Evolutionary conservation across 2,329 filamentous ascomycete genomes (phyloP), one percentile per base, ranked within the genome.

Genomic region (Sclerotinia borealis): DNA sequence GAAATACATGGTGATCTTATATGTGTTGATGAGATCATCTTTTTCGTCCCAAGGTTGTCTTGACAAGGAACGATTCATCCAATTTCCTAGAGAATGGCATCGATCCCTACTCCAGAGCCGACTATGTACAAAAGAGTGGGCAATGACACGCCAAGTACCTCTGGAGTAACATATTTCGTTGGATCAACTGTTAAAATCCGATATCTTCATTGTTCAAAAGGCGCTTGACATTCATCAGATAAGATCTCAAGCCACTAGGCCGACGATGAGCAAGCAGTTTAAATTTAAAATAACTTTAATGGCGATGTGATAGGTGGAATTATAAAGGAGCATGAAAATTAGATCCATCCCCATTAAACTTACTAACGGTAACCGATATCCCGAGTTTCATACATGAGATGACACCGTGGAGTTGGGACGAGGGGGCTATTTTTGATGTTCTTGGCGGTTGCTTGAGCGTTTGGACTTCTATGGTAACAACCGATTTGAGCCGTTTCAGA

Each of bases 1-100:
- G 55, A 68, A 68, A 68, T 58, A 65, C 59, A 64, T 64, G 45
- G 43, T 58, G 55, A 52, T 67, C 62, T 69, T 67, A 66, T 66
- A 65, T 56, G 37, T 58, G n/a, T 22, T 39, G 36, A 43, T 45
- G 27, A 19, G 25, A 10, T 36, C 27, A 49, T 15, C 22, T 54
- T 37, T 37, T 22, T 51, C 19, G 27, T 60, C 19, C 25, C 37
- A 27, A 22, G 2, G 3, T 27, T 11, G 34, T 9, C 13, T 52
- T 52, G 48, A 31, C 22, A 41, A 22, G 45, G 36, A 15, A 50
- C 11, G 41, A 41, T 34, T 5, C 39, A 45, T 34, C 27, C 29
- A 31, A 59, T 17, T 8, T 19, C 41, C 19, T 36, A 27, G 29
- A 36, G 9, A 13, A 47, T 19, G 11, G 10, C 8, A 45, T 47